Evolutionary conservation across 2,329 filamentous ascomycete genomes (phyloP).

Genomic region (Phialemoniopsis sp.): DNA sequence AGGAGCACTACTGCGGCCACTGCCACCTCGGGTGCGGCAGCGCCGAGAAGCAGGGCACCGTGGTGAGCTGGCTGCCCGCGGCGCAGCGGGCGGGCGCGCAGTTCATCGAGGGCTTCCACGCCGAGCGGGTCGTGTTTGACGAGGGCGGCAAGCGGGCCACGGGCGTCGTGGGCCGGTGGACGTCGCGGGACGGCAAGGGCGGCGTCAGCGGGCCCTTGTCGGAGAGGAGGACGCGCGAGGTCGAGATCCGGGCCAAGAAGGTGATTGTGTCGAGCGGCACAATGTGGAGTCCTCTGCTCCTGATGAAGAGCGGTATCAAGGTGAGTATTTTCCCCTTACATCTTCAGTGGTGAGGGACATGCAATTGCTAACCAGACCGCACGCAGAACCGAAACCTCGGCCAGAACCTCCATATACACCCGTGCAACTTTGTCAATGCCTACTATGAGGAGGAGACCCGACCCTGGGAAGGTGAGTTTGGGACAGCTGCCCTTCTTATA

Average conservation of each 20-base stretch:
- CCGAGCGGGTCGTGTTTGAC: slow-evolving; percentile 67
- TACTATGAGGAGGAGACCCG: slow-evolving; percentile 66
- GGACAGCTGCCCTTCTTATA: background rate
- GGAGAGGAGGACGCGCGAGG: slow-evolving; percentile 47
- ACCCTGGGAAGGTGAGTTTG: slow-evolving; percentile 56
- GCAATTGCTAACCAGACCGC: no score
- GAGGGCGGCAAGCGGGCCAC: slow-evolving; percentile 50
- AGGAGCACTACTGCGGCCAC: slow-evolving; percentile 69
- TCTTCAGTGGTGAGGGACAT: no score
- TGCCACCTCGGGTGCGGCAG: slow-evolving; percentile 59
- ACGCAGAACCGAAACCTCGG: slow-evolving; percentile 75
- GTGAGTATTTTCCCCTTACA: slow-evolving; percentile 30
- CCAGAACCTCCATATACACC: slow-evolving; percentile 77
- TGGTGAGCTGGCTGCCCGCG: slow-evolving; percentile 73
- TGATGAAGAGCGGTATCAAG: slow-evolving; percentile 73
- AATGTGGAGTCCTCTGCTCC: slow-evolving; percentile 70
- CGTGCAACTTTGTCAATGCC: slow-evolving; percentile 54
- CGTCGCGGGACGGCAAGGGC: slow-evolving; percentile 61
- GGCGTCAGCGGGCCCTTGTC: slow-evolving; percentile 44
- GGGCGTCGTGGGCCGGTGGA: slow-evolving; percentile 74
- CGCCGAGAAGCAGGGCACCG: slow-evolving; percentile 74
- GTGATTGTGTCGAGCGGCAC: slow-evolving; percentile 77
- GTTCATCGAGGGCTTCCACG: slow-evolving; percentile 81
- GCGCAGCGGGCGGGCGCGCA: slow-evolving; percentile 71
- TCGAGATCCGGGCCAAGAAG: slow-evolving; percentile 73